phyloP scores from a whole-genome alignment of 352 stramenopile genomes.

The Globisporangium lucens region DNA sequence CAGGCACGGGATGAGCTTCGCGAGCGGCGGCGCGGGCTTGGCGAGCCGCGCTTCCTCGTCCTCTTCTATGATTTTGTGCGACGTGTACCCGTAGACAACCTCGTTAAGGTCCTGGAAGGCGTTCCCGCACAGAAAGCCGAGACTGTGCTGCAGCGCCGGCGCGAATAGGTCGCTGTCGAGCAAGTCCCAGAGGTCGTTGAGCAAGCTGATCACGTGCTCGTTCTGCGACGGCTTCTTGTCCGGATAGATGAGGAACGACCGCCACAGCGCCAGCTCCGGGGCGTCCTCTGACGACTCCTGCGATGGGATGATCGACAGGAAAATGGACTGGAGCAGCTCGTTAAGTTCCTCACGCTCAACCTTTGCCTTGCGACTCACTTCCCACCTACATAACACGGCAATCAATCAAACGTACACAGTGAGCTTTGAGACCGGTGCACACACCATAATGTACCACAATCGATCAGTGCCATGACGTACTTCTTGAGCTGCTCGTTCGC shows the following conservation, averaged over 20 bases:
- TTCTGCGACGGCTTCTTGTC: conserved; percentile 67
- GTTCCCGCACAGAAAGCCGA: conserved; percentile 74
- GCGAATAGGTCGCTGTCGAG: conserved; percentile 77
- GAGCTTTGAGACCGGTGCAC: neutral
- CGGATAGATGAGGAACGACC: conserved; percentile 69
- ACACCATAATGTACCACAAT: neutral
- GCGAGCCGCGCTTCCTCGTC: conserved; percentile 27
- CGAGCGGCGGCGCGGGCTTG: conserved; percentile 60
- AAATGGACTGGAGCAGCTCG: conserved; percentile 65
- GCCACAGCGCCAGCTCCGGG: conserved; percentile 43
- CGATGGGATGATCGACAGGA: conserved; percentile 52
- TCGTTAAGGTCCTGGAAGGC: conserved; percentile 80
- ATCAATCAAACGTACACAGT: neutral
- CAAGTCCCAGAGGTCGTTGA: conserved; percentile 82
- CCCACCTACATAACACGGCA: conserved; percentile 29
- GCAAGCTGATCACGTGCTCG: conserved; percentile 71
- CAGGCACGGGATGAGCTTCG: conserved; percentile 76
- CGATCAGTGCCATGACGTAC: conserved; percentile 20
- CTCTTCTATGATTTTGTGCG: conserved; percentile 20
- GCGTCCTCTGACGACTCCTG: conserved; percentile 17
- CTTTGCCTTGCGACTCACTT: conserved; percentile 66
- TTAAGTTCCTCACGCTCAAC: conserved; percentile 73
- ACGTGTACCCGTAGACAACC: conserved; percentile 54
- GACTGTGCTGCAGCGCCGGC: conserved; percentile 63
- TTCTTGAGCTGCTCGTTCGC: conserved; percentile 50